Conservation (phyloP, 495 filamentous ascomycete genomes). For the Podospora anserina region DNA sequence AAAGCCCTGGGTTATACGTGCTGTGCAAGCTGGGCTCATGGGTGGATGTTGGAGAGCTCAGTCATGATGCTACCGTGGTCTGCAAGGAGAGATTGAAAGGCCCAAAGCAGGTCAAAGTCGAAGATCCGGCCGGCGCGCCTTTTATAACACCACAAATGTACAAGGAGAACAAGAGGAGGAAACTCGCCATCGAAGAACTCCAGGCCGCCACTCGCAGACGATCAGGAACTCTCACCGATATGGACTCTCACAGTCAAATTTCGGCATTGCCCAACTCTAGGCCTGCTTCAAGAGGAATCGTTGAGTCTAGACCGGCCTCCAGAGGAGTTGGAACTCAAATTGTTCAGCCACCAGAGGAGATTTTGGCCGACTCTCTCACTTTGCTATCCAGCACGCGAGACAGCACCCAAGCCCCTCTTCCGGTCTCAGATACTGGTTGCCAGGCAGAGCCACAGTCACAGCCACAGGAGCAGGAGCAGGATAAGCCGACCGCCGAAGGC, state of each 20-base stretch:
- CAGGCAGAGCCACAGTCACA: not conserved
- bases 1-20: conserved; percentile 62
- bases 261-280: conserved; percentile 1
- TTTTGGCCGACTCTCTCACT: not conserved
- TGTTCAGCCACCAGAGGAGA: not conserved
- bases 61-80: conserved; percentile 40
- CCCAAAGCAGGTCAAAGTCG: conserved; percentile 12
- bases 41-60: conserved; percentile 55
- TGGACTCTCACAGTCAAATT: conserved; percentile 23
- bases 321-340: not conserved
- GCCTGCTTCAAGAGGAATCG: conserved; percentile 4
- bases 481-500: conserved; percentile 57
- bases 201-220: conserved; percentile 36
- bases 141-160: conserved; percentile 39
- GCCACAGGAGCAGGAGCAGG: not conserved
- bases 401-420: conserved; percentile 1
- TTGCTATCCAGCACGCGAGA: not conserved
- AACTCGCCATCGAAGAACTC: conserved; percentile 52
- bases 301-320: conserved; percentile 10
- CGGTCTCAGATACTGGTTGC: not conserved
- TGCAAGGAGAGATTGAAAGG: conserved; percentile 29
- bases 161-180: conserved; percentile 46
- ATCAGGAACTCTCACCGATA: conserved; percentile 32
- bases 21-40: conserved; percentile 66
- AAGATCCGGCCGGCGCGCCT: conserved; percentile 18